A percentile compares a stretch with the other conserved stretches of the same genome.
Conservation (phyloP, 352 stramenopile species). For the Pseudoperonospora humuli region DNA sequence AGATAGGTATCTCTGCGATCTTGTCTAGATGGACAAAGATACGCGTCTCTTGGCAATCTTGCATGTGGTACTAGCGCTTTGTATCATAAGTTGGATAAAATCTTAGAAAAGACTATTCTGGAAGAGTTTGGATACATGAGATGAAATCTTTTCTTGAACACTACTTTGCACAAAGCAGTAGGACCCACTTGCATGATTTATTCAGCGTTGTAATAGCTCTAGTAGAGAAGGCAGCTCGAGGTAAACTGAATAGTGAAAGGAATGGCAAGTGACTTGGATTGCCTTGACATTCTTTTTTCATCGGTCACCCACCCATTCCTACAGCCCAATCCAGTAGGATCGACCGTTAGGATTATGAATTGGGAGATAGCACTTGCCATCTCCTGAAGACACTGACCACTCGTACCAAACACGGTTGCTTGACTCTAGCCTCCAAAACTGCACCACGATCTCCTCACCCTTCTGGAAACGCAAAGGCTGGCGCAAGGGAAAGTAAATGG, state of each 20-base stretch:
- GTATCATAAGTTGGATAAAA: too few species aligned
- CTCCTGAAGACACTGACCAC: conserved; percentile 83
- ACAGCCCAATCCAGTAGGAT: conserved; percentile 94
- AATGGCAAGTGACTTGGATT: conserved; percentile 2
- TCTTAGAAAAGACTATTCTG: too few species aligned
- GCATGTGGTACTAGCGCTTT: too few species aligned
- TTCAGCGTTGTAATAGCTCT: conserved; percentile 4
- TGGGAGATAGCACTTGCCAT: conserved; percentile 38
- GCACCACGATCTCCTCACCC: conserved; percentile 74
- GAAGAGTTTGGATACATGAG: too few species aligned
- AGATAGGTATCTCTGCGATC: too few species aligned
- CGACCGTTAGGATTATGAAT: conserved; percentile 97
- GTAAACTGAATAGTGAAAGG: conserved; percentile 2
- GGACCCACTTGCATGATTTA: too few species aligned
- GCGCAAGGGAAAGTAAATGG: conserved; percentile 95
- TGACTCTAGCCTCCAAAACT: conserved; percentile 90
- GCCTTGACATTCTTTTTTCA: neutral
- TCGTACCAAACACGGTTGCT: conserved; percentile 97
- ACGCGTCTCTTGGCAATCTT: too few species aligned
- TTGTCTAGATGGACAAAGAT: too few species aligned
- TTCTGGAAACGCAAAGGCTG: conserved; percentile 81
- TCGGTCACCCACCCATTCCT: conserved; percentile 9
- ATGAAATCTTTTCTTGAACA: too few species aligned
- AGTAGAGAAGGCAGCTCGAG: conserved; percentile 1
- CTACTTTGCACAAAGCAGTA: too few species aligned